phyloP scores from a whole-genome alignment of 805 yeast species.

The Yarrowia deformans region DNA sequence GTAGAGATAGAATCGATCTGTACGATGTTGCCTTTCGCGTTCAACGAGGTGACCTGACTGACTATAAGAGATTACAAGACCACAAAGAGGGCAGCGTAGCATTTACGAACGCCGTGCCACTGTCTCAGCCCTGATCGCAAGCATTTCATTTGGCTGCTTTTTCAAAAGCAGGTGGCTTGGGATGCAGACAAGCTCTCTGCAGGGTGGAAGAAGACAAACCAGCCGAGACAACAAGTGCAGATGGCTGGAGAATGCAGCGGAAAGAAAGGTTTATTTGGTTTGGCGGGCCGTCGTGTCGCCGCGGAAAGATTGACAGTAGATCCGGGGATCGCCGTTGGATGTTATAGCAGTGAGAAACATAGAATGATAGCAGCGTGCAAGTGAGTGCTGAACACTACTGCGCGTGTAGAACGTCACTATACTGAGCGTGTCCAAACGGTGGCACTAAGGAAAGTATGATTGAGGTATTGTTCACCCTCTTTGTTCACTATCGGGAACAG shows the following conservation, averaged over 20 bases:
- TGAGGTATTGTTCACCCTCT: too few species aligned
- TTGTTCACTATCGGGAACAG: neutral
- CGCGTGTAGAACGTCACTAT: too few species aligned
- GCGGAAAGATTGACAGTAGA: constrained; percentile 6
- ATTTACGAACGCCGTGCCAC: neutral
- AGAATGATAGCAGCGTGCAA: too few species aligned
- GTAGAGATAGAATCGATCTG: too few species aligned
- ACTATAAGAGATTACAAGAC: too few species aligned
- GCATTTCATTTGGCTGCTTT: neutral
- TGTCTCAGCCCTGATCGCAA: neutral
- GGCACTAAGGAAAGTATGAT: too few species aligned
- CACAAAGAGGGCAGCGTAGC: too few species aligned
- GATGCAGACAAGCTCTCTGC: neutral
- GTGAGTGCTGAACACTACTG: too few species aligned
- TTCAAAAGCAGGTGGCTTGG: neutral
- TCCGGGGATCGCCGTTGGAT: neutral
- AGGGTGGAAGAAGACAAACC: neutral
- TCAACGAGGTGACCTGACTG: too few species aligned
- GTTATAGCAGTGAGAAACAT: neutral
- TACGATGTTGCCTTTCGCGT: too few species aligned
- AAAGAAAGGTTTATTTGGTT: neutral
- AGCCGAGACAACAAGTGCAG: constrained; percentile 25
- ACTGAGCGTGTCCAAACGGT: too few species aligned
- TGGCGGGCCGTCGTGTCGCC: constrained; percentile 12
- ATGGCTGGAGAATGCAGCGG: neutral